Evolutionary conservation across 2,329 filamentous ascomycete species (phyloP).

Genomic region (Lecanosticta acicola): DNA sequence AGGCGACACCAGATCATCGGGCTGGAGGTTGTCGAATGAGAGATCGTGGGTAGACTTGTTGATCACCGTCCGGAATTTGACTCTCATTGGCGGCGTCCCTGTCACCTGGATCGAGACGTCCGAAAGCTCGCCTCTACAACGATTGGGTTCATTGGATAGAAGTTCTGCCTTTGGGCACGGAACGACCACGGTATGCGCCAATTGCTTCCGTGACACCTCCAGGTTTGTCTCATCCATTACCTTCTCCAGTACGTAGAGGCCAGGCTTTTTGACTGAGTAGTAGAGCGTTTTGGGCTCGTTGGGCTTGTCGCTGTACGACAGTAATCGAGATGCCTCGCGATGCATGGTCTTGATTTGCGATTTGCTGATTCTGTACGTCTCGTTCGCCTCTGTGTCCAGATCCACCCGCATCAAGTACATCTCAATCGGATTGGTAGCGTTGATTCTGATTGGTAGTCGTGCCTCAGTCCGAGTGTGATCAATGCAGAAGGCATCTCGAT

Average conservation of each 20-base stretch:
- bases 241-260: slow-evolving; percentile 76
- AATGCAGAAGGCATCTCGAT: slow-evolving; percentile 75
- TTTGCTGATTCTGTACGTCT: slow-evolving; percentile 68
- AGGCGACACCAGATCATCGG: slow-evolving; percentile 76
- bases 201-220: slow-evolving; percentile 50
- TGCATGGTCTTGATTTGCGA: slow-evolving; percentile 71
- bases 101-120: slow-evolving; percentile 76
- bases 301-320: slow-evolving; percentile 42
- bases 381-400: slow-evolving; percentile 71
- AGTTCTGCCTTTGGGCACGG: slow-evolving; percentile 76
- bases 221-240: slow-evolving; percentile 92
- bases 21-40: slow-evolving; percentile 88
- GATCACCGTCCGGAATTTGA: slow-evolving; percentile 84
- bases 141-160: slow-evolving; percentile 57
- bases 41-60: slow-evolving; percentile 79
- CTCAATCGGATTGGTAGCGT: slow-evolving; percentile 81
- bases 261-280: slow-evolving; percentile 75
- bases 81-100: slow-evolving; percentile 84
- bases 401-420: slow-evolving; percentile 88
- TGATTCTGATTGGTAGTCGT: slow-evolving; percentile 80
- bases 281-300: slow-evolving; percentile 49
- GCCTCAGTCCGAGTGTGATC: slow-evolving; percentile 56
- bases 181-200: slow-evolving; percentile 83
- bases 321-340: slow-evolving; percentile 60
- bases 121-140: slow-evolving; percentile 83